Percentiles rank a stretch among this genome's conserved stretches.
Conservation (phyloP, 768 basidiomycete species). For the Termitomyces sp. region DNA sequence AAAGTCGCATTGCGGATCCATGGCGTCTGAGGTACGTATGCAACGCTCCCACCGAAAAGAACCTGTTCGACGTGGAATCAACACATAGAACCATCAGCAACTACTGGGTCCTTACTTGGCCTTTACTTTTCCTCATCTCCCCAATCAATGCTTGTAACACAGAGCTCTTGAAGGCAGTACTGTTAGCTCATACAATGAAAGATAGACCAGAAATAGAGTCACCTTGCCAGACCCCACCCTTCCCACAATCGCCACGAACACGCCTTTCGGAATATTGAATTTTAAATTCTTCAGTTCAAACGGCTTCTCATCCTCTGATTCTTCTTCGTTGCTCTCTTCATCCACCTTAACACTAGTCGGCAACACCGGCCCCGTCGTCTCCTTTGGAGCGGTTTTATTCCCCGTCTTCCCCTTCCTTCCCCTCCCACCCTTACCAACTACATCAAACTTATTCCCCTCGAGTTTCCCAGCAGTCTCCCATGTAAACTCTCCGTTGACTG, state of each 20-base stretch:
- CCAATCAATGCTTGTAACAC: conserved; percentile 55
- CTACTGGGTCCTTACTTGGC: conserved; percentile 37
- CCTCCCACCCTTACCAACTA: neutral
- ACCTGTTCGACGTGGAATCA: conserved; percentile 26
- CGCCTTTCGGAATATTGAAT: conserved; percentile 45
- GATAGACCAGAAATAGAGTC: neutral
- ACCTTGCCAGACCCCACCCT: conserved; percentile 74
- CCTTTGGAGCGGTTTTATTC: neutral
- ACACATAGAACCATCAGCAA: neutral
- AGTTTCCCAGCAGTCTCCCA: conserved; percentile 39
- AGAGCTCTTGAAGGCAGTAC: conserved; percentile 38
- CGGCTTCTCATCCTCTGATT: conserved; percentile 36
- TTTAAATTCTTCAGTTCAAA: conserved; percentile 48
- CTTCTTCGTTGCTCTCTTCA: neutral
- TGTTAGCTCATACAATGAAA: neutral
- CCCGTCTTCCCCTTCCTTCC: conserved; percentile 11
- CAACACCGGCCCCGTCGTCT: neutral
- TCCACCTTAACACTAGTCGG: neutral
- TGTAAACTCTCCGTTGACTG: conserved; percentile 44
- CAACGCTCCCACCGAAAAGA: conserved; percentile 48
- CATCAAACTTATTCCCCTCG: conserved; percentile 5
- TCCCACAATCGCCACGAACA: conserved; percentile 70
- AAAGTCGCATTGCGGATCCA: conserved; percentile 72
- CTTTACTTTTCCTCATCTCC: conserved; percentile 62
- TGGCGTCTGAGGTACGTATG: conserved; percentile 57